phyloP scores from a whole-genome alignment of 495 filamentous ascomycete species.

The Apodospora peruviana region DNA sequence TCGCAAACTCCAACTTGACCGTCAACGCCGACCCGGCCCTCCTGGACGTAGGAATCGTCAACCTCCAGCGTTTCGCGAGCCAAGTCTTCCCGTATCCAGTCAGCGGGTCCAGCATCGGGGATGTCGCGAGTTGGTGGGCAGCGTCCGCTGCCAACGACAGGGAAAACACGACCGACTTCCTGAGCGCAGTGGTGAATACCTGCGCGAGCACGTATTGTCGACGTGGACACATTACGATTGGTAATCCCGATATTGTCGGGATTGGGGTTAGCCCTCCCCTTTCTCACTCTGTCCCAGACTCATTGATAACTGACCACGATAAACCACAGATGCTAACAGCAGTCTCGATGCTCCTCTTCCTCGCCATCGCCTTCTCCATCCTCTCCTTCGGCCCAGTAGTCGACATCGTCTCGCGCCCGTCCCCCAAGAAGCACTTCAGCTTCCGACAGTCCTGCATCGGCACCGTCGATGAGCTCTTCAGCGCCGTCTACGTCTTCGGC shows the following conservation, averaged over 20 bases:
- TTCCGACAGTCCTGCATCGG: slow-evolving; percentile 10
- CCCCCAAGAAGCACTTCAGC: slow-evolving; percentile 10
- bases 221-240: slow-evolving; percentile 9
- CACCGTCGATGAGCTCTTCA: slow-evolving; percentile 16
- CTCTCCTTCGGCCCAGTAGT: slow-evolving; percentile 10
- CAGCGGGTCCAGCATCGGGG: slow-evolving; percentile 13
- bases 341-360: slow-evolving; percentile 10
- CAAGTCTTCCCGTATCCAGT: slow-evolving; percentile 13
- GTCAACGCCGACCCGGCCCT: slow-evolving; percentile 3
- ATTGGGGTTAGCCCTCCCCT: slow-evolving; percentile 6
- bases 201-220: slow-evolving; percentile 11
- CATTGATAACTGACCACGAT: not conserved
- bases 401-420: slow-evolving; percentile 1
- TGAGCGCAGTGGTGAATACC: slow-evolving; percentile 6
- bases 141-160: slow-evolving; percentile 6
- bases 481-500: slow-evolving; percentile 13
- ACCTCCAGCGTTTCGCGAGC: slow-evolving; percentile 7
- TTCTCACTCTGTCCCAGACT: too few relatives aligned
- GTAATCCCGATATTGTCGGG: slow-evolving; percentile 18
- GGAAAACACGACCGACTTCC: slow-evolving; percentile 2
- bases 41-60: slow-evolving; percentile 8
- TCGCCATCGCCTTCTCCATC: slow-evolving; percentile 8
- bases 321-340: slow-evolving; percentile 14
- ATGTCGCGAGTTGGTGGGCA: slow-evolving; percentile 12
- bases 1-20: not conserved